Evolutionary conservation across 2,329 filamentous ascomycete species (phyloP), one percentile per base, ranked within the genome.

Genomic region (Beauveria rudraprayagi): DNA sequence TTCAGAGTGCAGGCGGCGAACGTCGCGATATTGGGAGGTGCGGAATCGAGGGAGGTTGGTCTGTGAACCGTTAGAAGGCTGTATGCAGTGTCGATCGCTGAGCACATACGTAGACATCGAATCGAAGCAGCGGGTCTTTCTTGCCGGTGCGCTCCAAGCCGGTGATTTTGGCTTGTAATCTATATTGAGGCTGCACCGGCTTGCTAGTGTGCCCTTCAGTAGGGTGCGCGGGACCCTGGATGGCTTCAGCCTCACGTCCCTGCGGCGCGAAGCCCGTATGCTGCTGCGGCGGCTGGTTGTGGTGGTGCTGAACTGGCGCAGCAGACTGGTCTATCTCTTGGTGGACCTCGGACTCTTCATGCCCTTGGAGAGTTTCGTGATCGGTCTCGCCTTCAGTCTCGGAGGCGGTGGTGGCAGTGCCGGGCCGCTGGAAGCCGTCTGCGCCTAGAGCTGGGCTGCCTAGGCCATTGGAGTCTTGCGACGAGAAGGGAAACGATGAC

Each of bases 21-120:
- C 92, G 75, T 99, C 94, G 70, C 94, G 92, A 77, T 97, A 99
- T 74, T 99, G 94, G 5, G 94, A 99, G 0, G 94, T 99, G 68
- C 94, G 86, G 75, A 97, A 99, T 67, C 93, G 93, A 58, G 93
- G 92, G n/a, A 99, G 88, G 76, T 99, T 99, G 66, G 94, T 99
- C 94, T 99, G 61, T 3, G 46, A 7, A 16, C 26, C 66, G 68
- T 72, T 64, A 73, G 69, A 34, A 50, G 30, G 53, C 19, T 50
- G 16, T 17, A 41, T 16, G 11, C 24, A 41, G 8, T 8, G 57
- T 52, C 16, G 28, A 19, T 48, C 8, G 4, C n/a, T 7, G 24
- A 30, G 34, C 57, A 67, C 68, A 43, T 86, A 97, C 94, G 76
- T 99, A 91, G 65, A 97, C 91, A 76, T 99, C 94, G 72, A 99